A percentile compares a stretch with the other conserved stretches of the same genome.
Evolutionary conservation across 192 early-diverging fungal genomes (phyloP).

Genomic region (Umbelopsis vinacea): DNA sequence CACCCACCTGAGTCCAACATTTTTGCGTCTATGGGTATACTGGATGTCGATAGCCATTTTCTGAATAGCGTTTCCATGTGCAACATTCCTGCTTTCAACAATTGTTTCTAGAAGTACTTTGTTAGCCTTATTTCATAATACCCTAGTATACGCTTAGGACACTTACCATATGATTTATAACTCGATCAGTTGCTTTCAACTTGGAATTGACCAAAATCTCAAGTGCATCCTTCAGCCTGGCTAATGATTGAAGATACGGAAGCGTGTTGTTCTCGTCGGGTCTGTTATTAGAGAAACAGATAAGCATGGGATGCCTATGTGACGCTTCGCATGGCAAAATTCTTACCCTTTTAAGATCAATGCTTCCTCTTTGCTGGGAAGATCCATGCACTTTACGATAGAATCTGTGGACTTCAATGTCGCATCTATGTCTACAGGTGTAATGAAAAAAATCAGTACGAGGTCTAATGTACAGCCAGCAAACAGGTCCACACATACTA

Average conservation of each 20-base stretch:
- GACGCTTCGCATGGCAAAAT: not conserved
- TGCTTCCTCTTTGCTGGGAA: constrained; percentile 67
- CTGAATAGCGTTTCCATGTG: constrained; percentile 63
- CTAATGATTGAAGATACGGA: constrained; percentile 64
- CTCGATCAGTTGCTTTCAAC: constrained; percentile 49
- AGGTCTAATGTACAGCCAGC: not conserved
- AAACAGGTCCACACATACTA: constrained; percentile 64
- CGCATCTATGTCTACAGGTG: constrained; percentile 64
- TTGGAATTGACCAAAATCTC: constrained; percentile 40
- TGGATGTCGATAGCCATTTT: constrained; percentile 49
- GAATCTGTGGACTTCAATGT: constrained; percentile 62
- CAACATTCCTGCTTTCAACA: constrained; percentile 55
- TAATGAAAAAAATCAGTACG: not conserved
- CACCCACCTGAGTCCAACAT: constrained; percentile 27
- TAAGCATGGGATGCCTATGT: not conserved
- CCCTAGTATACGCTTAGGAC: not conserved
- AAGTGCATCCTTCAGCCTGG: constrained; percentile 55
- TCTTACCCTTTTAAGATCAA: constrained; percentile 67
- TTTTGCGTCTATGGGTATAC: constrained; percentile 47
- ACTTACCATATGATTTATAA: constrained; percentile 47
- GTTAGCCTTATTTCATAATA: not conserved
- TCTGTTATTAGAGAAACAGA: constrained; percentile 28
- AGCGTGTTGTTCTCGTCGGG: constrained; percentile 58
- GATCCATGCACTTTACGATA: constrained; percentile 70
- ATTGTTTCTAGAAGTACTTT: constrained; percentile 42